These are phyloP conservation scores for Blastomyces gilchristii DNA, from an alignment of 2,329 filamentous ascomycete species.

Conservation along the genomic window DNA sequence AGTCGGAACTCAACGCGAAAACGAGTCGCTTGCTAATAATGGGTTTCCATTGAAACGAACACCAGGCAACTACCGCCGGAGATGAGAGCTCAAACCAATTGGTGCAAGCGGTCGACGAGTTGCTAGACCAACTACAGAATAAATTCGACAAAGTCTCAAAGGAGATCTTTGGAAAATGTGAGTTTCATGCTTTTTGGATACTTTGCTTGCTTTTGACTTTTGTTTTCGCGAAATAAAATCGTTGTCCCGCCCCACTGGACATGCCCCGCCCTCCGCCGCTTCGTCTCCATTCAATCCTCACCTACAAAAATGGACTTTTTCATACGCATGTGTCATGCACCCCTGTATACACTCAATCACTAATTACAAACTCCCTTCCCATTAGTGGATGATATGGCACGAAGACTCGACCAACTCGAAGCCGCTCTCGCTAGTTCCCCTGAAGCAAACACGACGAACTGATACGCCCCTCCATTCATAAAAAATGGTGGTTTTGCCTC, in stretches of 20 bases:
- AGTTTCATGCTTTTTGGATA: constrained; percentile 22
- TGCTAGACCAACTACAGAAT: constrained; percentile 70
- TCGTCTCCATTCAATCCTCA: background rate
- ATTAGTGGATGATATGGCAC: constrained; percentile 87
- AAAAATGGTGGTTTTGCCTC: constrained; percentile 1
- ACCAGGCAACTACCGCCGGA: constrained; percentile 11
- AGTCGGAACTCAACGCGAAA: background rate
- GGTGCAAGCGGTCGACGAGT: constrained; percentile 70
- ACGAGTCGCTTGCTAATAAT: background rate
- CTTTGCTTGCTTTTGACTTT: background rate
- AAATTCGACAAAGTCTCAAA: constrained; percentile 78
- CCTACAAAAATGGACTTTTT: background rate
- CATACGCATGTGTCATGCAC: background rate
- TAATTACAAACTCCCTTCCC: background rate
- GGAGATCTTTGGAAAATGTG: constrained; percentile 83
- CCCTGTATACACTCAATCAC: background rate
- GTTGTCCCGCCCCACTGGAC: background rate
- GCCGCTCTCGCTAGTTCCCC: constrained; percentile 54
- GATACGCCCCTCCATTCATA: constrained; percentile 10
- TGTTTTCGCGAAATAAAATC: background rate
- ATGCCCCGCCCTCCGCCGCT: background rate
- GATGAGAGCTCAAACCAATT: constrained; percentile 42
- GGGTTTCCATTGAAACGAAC: background rate
- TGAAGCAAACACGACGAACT: constrained; percentile 28
- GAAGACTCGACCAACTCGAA: constrained; percentile 73